Evolutionary conservation across 108 stramenopile species (phyloP).

Genomic region (Cyclotella choctawhatcheeana): DNA sequence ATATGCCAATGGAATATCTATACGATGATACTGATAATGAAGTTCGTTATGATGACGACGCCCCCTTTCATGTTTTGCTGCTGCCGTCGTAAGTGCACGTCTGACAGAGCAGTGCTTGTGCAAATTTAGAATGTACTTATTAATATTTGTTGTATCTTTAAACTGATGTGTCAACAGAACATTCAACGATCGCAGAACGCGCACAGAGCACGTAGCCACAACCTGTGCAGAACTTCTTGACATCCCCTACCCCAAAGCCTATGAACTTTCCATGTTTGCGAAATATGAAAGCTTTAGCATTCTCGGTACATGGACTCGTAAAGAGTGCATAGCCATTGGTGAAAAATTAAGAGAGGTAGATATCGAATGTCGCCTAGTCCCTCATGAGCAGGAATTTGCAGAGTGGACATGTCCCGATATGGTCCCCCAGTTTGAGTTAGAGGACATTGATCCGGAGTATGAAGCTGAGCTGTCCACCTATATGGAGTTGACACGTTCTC

Average conservation of each 20-base stretch:
- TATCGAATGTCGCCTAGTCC: conserved; percentile 36
- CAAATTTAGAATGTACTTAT: background rate
- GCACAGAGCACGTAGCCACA: conserved; percentile 29
- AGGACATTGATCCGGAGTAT: background rate
- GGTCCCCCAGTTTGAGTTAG: background rate
- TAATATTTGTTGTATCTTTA: too few relatives aligned
- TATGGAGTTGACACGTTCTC: conserved; percentile 3
- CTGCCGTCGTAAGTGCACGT: conserved; percentile 39
- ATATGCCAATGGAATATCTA: conserved; percentile 28
- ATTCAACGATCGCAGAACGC: conserved; percentile 18
- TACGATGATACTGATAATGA: conserved; percentile 7
- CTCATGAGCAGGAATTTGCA: conserved; percentile 4
- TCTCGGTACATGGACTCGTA: conserved; percentile 39
- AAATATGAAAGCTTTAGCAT: conserved; percentile 39
- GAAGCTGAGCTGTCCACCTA: background rate
- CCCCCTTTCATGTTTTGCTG: conserved; percentile 43
- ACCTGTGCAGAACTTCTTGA: conserved; percentile 20
- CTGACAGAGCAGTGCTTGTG: background rate
- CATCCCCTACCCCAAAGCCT: conserved; percentile 22
- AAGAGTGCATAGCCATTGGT: conserved; percentile 33
- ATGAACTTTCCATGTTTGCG: conserved; percentile 33
- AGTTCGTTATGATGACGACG: conserved; percentile 27
- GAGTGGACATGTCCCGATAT: conserved; percentile 2
- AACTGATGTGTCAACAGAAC: too few relatives aligned
- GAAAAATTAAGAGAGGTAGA: conserved; percentile 17